Evolutionary conservation across 257 asterid species (phyloP).

Genomic region (Nicotiana tomentosiformis): DNA sequence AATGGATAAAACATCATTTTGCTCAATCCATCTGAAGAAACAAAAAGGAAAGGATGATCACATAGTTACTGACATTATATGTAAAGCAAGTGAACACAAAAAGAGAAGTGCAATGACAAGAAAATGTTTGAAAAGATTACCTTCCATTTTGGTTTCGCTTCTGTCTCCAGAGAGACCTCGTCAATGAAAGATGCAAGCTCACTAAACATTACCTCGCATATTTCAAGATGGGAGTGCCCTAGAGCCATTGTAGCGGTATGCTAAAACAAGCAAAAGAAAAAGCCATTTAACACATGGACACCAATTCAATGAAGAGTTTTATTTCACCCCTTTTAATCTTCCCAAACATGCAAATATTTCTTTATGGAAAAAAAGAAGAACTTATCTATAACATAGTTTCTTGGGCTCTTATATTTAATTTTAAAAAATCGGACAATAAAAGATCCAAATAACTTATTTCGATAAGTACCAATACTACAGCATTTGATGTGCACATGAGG

Average conservation of each 20-base stretch:
- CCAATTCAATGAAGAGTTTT: slow-evolving; percentile 2
- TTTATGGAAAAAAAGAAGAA: background rate
- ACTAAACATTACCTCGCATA: slow-evolving; percentile 94
- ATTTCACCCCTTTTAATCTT: slow-evolving; percentile 5
- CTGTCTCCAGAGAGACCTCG: slow-evolving; percentile 88
- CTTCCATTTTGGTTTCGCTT: slow-evolving; percentile 99
- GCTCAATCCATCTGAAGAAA: background rate
- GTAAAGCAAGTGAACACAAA: slow-evolving; percentile 5
- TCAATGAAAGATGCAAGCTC: slow-evolving; percentile 95
- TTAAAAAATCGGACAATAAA: background rate
- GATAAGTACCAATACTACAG: background rate
- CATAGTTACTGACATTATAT: background rate
- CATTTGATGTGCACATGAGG: background rate
- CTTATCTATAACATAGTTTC: background rate
- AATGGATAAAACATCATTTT: background rate
- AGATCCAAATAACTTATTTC: background rate
- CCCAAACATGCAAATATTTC: background rate
- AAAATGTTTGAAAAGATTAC: slow-evolving; percentile 27
- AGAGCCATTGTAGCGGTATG: slow-evolving; percentile 99
- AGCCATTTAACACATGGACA: background rate
- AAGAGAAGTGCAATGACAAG: background rate
- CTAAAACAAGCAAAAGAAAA: slow-evolving; percentile 31
- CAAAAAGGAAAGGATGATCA: slow-evolving; percentile 10
- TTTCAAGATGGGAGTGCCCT: slow-evolving; percentile 95
- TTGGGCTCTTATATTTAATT: background rate